Evolutionary conservation across 495 filamentous ascomycete species (phyloP).

Genomic region (Podospora tetraspora): DNA sequence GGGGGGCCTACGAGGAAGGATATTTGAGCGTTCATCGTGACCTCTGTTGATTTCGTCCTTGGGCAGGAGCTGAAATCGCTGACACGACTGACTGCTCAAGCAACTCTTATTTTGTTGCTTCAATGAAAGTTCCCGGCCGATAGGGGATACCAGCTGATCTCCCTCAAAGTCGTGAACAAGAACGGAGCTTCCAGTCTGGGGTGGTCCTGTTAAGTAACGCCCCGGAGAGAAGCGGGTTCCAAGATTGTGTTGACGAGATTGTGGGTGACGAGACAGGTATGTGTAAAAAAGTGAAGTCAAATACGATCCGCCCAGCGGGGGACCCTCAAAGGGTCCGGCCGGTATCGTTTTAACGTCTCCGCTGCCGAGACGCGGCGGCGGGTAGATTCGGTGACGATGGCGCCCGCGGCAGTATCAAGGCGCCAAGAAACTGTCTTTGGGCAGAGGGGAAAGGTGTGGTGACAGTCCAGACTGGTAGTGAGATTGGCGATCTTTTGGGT

Average conservation of each 20-base stretch:
- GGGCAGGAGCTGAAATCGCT: neutral
- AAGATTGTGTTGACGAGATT: neutral
- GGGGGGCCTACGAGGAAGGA: conserved; percentile 48
- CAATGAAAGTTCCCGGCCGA: neutral
- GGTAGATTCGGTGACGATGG: neutral
- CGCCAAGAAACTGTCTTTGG: neutral
- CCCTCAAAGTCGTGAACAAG: neutral
- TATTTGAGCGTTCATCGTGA: conserved; percentile 51
- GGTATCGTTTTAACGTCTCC: neutral
- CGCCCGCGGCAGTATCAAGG: neutral
- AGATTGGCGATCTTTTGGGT: conserved; percentile 5
- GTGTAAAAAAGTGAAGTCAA: neutral
- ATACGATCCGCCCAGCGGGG: neutral
- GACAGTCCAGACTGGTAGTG: neutral
- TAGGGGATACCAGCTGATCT: neutral
- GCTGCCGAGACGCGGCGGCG: neutral
- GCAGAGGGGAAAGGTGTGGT: neutral
- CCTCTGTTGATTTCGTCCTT: neutral
- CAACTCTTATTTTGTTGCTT: neutral
- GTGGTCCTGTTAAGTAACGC: neutral
- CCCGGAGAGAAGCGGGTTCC: neutral
- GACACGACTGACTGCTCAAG: neutral
- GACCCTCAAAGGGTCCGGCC: neutral
- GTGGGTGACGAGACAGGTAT: neutral
- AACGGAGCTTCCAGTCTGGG: neutral